These are phyloP conservation scores for Saccharomycopsis phalli DNA, from an alignment of 1,139 yeast genomes.

Conservation along the genomic window DNA sequence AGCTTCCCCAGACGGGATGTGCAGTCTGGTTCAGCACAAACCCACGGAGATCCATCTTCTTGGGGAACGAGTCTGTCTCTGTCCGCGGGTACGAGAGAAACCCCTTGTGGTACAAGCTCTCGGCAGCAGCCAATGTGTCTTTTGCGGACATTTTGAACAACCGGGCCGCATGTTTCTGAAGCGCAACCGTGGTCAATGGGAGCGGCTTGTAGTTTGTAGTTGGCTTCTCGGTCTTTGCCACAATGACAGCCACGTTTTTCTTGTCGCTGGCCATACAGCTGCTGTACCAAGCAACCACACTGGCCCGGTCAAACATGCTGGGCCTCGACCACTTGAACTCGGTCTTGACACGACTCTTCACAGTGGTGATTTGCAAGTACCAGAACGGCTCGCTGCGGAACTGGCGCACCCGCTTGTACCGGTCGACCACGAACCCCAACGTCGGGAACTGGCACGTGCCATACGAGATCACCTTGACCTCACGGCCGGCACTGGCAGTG, in stretches of 20 bases:
- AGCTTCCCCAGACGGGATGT: constrained; percentile 39
- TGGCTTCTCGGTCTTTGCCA: constrained; percentile 47
- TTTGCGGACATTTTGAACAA: constrained; percentile 76
- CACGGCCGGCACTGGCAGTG: constrained; percentile 26
- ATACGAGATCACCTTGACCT: constrained; percentile 53
- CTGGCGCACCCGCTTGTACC: constrained; percentile 65
- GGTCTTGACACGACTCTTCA: constrained; percentile 29
- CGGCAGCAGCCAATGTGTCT: constrained; percentile 75
- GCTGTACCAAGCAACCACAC: constrained; percentile 56
- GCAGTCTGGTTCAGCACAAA: constrained; percentile 53
- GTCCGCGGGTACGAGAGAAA: constrained; percentile 94
- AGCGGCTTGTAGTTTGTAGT: constrained; percentile 74
- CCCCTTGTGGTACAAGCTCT: constrained; percentile 75
- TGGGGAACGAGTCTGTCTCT: constrained; percentile 85
- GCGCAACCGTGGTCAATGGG: constrained; percentile 91
- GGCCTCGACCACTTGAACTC: constrained; percentile 57
- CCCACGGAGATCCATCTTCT: constrained; percentile 55
- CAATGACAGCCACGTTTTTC: constrained; percentile 41
- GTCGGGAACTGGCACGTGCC: constrained; percentile 98
- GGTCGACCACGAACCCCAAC: constrained; percentile 91
- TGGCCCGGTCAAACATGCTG: constrained; percentile 63
- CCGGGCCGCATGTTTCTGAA: constrained; percentile 79
- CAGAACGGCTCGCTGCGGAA: constrained; percentile 78
- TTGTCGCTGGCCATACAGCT: constrained; percentile 41
- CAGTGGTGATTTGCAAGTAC: constrained; percentile 50